Percentiles rank a stretch among this genome's conserved stretches.
phyloP scores from a whole-genome alignment of 805 yeast species.

The Teunomyces atbi region DNA sequence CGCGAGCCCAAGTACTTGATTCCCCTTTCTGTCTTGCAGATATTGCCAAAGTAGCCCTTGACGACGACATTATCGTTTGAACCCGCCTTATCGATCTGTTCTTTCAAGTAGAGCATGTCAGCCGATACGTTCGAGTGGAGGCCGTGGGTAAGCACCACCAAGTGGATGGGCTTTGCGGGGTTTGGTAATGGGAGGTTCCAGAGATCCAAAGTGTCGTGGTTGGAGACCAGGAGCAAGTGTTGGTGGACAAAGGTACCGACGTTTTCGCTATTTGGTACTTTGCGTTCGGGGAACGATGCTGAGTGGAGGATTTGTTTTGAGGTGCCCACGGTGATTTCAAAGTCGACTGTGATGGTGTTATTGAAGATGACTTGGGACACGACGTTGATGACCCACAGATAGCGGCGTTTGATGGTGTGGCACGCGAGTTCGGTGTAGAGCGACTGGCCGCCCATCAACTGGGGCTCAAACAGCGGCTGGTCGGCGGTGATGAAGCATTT shows the following conservation, averaged over 20 bases:
- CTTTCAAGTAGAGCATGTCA: slow-evolving; percentile 86
- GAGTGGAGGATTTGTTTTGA: slow-evolving; percentile 38
- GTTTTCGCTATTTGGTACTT: slow-evolving; percentile 22
- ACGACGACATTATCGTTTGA: slow-evolving; percentile 65
- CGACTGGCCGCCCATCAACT: slow-evolving; percentile 65
- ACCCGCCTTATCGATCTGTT: slow-evolving; percentile 58
- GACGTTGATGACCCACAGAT: slow-evolving; percentile 79
- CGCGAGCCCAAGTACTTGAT: slow-evolving; percentile 79
- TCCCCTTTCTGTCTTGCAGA: slow-evolving; percentile 87
- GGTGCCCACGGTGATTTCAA: slow-evolving; percentile 56
- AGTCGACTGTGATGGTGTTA: slow-evolving; percentile 64
- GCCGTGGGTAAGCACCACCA: slow-evolving; percentile 88
- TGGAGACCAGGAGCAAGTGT: slow-evolving; percentile 44
- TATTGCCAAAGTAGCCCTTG: slow-evolving; percentile 80
- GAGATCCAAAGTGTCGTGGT: slow-evolving; percentile 60
- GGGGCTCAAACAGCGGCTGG: slow-evolving; percentile 74
- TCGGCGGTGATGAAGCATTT: slow-evolving; percentile 67
- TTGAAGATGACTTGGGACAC: slow-evolving; percentile 77
- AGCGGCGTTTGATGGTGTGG: slow-evolving; percentile 56
- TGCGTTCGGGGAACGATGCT: slow-evolving; percentile 22
- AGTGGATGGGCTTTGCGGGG: slow-evolving; percentile 62
- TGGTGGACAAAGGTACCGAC: slow-evolving; percentile 25
- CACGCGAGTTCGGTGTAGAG: slow-evolving; percentile 59
- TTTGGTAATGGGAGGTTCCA: slow-evolving; percentile 68
- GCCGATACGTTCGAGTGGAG: slow-evolving; percentile 86